Conservation (phyloP, 2,329 filamentous ascomycete genomes). For the Hymenoscyphus fructigenus region DNA sequence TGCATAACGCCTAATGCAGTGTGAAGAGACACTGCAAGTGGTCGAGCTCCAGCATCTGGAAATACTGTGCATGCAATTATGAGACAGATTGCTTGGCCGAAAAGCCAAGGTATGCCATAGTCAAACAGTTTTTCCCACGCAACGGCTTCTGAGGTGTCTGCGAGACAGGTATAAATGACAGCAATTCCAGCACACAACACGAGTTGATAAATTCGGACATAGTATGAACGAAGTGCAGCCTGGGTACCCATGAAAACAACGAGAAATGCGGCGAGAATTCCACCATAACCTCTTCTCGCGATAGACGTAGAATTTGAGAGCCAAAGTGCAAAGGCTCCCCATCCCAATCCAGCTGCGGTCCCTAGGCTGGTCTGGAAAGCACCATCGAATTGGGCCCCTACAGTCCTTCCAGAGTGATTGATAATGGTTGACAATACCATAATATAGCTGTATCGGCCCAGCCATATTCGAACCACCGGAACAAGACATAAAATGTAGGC, state of each 20-base stretch:
- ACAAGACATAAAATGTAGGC: constrained; percentile 57
- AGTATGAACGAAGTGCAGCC: constrained; percentile 54
- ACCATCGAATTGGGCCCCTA: constrained; percentile 59
- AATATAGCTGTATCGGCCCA: constrained; percentile 55
- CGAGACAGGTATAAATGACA: constrained; percentile 52
- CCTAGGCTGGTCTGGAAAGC: constrained; percentile 53
- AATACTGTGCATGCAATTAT: constrained; percentile 48
- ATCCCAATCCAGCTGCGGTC: constrained; percentile 52
- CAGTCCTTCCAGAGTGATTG: constrained; percentile 55
- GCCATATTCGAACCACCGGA: constrained; percentile 46
- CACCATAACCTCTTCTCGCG: constrained; percentile 51
- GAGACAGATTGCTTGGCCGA: constrained; percentile 55
- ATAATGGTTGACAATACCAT: constrained; percentile 56
- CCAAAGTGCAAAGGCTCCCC: constrained; percentile 54
- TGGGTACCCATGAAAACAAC: constrained; percentile 52
- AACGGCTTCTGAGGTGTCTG: constrained; percentile 47
- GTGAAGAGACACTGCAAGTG: constrained; percentile 49
- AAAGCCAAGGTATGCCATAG: constrained; percentile 55
- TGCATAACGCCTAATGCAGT: constrained; percentile 48
- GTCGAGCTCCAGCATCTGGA: constrained; percentile 56
- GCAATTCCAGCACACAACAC: constrained; percentile 56
- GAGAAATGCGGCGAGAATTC: constrained; percentile 55
- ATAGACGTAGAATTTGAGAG: constrained; percentile 50
- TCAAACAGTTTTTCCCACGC: constrained; percentile 51
- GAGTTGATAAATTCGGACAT: constrained; percentile 55